Conservation (phyloP, 257 asterid species). For the Handroanthus guayacan region DNA sequence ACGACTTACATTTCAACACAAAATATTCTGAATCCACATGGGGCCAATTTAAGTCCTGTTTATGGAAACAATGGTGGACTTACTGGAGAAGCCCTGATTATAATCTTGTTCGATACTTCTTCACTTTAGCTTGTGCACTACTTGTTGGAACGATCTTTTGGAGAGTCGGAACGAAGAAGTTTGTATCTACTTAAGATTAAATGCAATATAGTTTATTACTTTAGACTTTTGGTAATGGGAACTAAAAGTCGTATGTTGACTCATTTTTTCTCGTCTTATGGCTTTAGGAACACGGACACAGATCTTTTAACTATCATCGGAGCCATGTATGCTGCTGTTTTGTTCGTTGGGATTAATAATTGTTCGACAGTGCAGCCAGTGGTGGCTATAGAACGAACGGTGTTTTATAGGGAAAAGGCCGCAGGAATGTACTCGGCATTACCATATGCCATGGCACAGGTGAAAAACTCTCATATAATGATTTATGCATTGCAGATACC, state of each 20-base stretch:
- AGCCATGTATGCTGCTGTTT: conserved; percentile 75
- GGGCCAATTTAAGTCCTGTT: conserved; percentile 69
- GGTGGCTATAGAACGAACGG: conserved; percentile 75
- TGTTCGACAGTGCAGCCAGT: conserved; percentile 84
- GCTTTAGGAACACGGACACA: conserved; percentile 49
- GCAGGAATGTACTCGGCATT: conserved; percentile 91
- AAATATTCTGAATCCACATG: conserved; percentile 63
- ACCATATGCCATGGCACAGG: conserved; percentile 90
- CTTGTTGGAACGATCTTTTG: conserved; percentile 80
- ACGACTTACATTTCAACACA: conserved; percentile 67
- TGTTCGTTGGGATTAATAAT: conserved; percentile 75
- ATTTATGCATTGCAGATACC: no score
- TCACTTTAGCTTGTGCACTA: conserved; percentile 74
- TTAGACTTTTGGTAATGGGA: neutral
- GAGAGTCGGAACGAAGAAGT: conserved; percentile 74
- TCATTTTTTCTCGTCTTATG: conserved; percentile 17
- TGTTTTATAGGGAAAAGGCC: conserved; percentile 74
- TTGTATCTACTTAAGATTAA: neutral
- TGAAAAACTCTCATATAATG: conserved; percentile 30
- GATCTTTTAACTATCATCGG: conserved; percentile 77
- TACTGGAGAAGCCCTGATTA: conserved; percentile 94
- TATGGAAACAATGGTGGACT: conserved; percentile 91
- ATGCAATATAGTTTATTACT: no score
- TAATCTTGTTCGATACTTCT: conserved; percentile 78
- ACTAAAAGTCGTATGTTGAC: conserved; percentile 24